A percentile compares a stretch with the other conserved stretches of the same genome.
These are phyloP conservation scores for Lactuca sativa DNA, from an alignment of 129 eudicot genomes.

Conservation along the genomic window DNA sequence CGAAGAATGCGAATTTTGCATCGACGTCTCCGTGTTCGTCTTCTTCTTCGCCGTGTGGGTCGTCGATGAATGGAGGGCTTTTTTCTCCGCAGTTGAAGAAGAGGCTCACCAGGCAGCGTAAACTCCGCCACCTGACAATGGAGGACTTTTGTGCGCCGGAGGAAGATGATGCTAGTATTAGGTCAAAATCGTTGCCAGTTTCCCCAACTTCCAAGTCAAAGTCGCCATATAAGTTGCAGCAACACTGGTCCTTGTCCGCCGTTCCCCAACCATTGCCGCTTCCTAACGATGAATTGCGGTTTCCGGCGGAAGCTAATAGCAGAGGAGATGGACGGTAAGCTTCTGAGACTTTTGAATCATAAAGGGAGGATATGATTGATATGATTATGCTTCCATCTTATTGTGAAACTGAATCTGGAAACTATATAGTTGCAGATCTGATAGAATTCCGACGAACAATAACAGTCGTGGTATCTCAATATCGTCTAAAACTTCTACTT, in stretches of 20 bases:
- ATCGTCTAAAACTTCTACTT: conserved; percentile 50
- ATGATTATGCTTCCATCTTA: not conserved
- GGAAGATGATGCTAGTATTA: not conserved
- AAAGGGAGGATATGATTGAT: not conserved
- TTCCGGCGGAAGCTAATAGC: conserved; percentile 14
- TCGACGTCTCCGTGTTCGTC: conserved; percentile 40
- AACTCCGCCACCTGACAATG: conserved; percentile 47
- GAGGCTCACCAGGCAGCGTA: conserved; percentile 53
- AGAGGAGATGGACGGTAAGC: conserved; percentile 34
- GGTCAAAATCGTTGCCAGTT: conserved; percentile 51
- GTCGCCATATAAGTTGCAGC: conserved; percentile 26
- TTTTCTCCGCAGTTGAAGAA: conserved; percentile 32
- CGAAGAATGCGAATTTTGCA: conserved; percentile 24
- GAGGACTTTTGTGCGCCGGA: conserved; percentile 40
- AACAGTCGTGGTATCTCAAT: conserved; percentile 23
- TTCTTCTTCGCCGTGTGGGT: conserved; percentile 35
- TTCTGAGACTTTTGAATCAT: not conserved
- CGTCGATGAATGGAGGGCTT: conserved; percentile 27
- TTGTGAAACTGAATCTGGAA: not conserved
- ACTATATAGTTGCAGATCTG: conserved; percentile 37
- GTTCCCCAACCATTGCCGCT: conserved; percentile 83
- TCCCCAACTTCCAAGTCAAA: conserved; percentile 47
- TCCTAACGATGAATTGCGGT: conserved; percentile 50
- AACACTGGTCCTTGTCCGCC: conserved; percentile 62
- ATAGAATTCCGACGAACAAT: conserved; percentile 30